Conservation (phyloP, 257 asterid genomes). For the Plantago elongata region DNA sequence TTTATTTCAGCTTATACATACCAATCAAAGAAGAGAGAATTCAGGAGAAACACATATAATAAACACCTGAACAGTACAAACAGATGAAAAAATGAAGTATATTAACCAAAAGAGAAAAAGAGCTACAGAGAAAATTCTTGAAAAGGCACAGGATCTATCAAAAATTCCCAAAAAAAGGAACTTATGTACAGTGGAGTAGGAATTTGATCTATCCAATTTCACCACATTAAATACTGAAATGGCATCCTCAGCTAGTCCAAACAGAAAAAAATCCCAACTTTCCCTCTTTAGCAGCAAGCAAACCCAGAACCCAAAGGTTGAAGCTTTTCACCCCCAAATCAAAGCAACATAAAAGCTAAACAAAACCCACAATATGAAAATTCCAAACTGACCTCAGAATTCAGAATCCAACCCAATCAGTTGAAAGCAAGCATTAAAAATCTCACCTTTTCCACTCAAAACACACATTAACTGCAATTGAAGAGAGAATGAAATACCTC, state of each 20-base stretch:
- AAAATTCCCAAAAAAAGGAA: no score
- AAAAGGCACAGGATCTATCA: constrained; percentile 16
- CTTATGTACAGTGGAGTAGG: neutral
- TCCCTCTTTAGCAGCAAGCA: constrained; percentile 4
- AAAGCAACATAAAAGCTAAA: neutral
- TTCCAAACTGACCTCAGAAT: neutral
- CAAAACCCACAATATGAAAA: neutral
- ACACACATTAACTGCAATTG: neutral
- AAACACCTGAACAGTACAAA: neutral
- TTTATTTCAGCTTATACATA: neutral
- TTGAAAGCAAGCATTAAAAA: neutral
- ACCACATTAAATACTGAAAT: neutral
- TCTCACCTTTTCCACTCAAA: neutral
- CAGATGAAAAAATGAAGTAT: neutral
- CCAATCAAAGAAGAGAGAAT: constrained; percentile 10
- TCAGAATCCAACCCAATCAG: neutral
- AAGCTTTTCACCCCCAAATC: neutral
- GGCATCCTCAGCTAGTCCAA: neutral
- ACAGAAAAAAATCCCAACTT: neutral
- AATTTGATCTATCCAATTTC: constrained; percentile 17
- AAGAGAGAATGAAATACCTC: constrained; percentile 30
- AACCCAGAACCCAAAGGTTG: neutral
- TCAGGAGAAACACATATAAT: neutral
- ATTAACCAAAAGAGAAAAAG: neutral
- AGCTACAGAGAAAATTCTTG: neutral